Conservation (phyloP, 2,329 filamentous ascomycete species). For the Lasiodiplodia citricola region DNA sequence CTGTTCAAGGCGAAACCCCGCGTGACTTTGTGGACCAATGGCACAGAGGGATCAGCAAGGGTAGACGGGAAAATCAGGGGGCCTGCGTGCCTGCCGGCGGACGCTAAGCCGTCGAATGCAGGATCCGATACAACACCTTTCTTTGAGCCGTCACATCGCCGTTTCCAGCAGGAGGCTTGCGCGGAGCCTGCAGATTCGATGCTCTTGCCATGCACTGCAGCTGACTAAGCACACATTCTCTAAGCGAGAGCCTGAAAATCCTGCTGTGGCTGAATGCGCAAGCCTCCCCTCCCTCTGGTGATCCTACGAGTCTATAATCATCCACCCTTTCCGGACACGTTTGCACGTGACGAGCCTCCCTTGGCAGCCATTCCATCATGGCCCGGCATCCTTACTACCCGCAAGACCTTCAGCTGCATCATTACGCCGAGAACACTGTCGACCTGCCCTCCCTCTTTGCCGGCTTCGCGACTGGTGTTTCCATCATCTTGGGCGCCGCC, state of each 20-base stretch:
- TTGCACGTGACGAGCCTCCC: background rate
- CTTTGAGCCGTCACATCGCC: background rate
- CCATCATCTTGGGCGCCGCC: background rate
- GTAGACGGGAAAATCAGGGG: background rate
- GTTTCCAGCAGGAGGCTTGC: background rate
- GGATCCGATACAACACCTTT: background rate
- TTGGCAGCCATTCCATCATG: background rate
- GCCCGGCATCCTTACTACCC: slow-evolving; percentile 10
- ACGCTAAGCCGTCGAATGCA: background rate
- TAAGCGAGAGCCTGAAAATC: slow-evolving; percentile 9
- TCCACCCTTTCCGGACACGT: background rate
- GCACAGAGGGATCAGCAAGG: background rate
- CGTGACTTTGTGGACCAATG: background rate
- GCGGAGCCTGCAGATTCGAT: background rate
- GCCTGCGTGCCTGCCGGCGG: background rate
- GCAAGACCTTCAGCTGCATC: slow-evolving; percentile 6
- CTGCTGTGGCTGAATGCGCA: background rate
- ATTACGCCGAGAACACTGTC: slow-evolving; percentile 6
- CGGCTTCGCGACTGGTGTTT: background rate
- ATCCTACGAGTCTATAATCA: background rate
- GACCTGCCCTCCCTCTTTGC: background rate
- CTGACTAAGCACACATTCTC: slow-evolving; percentile 12
- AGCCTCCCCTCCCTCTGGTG: background rate
- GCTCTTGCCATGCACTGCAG: background rate
- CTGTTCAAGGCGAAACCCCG: background rate